Evolutionary conservation across 306 rosid genomes (phyloP), one percentile per base, ranked within the genome.

Genomic region (Dryas drummondii): DNA sequence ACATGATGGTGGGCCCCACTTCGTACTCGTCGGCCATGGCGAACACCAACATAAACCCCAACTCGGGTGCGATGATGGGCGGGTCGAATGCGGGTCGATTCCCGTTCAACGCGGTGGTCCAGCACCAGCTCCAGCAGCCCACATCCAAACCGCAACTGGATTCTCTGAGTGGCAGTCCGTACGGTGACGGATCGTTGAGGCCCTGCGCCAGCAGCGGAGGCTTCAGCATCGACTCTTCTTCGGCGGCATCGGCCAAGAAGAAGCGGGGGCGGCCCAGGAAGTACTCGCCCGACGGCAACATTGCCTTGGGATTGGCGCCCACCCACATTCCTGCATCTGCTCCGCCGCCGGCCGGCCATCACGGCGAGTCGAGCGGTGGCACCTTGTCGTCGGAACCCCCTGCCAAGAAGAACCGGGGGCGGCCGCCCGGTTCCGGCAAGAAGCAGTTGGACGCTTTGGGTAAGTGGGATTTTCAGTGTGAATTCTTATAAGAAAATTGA

Each of bases 221-320:
- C 10, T 85, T 88, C 26, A 82, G 65, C 79, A 67, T 85, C 6
- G 97, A 89, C 68, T 45, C 76, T 13, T 44, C 67, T 1, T 56
- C 66, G 45, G 66, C 76, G 26, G 74, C 89, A 7, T 81, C 70
- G 1, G 71, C 74, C 32, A 93, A 89, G 82, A 93, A 84, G 84
- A 93, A 88, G 86, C 85, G 98, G n/a, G 98, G 98, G n/a, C 83
- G 98, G 9, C 98, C 98, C 2, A 85, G 93, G 48, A 93, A 93
- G 77, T 85, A 87, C 75, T 86, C 91, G 9, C 86, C 90, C 0
- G 97, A 91, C 9, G 97, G 89, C 55, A 86, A 82, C 88, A 93
- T 89, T 82, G 90, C 91, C 2, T 71, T 91, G 82, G 96, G 88
- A 10, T 70, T 89, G 65, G 71, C 86, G 3, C 87, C 98, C 0